Evolutionary conservation across 768 basidiomycete genomes (phyloP).

Genomic region (Lentinula raphanica): DNA sequence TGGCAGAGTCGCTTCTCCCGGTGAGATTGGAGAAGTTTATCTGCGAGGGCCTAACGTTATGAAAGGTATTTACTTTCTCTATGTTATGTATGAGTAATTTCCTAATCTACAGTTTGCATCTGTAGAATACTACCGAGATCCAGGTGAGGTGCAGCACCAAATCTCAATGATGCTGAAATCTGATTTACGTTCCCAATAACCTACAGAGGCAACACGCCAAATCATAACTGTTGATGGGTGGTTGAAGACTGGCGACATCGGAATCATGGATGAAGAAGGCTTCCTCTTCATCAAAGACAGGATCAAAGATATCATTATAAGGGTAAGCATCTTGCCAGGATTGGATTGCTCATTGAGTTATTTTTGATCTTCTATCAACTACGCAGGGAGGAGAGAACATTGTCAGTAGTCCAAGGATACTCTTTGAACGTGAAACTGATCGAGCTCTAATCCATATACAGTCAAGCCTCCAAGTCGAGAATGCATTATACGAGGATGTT

Average conservation of each 20-base stretch:
- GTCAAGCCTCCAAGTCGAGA: constrained; percentile 37
- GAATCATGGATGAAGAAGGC: constrained; percentile 48
- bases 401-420: constrained; percentile 29
- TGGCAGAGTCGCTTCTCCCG: constrained; percentile 27
- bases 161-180: not conserved
- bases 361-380: not conserved
- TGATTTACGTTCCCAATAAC: constrained; percentile 15
- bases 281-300: constrained; percentile 25
- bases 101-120: not conserved
- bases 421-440: not conserved
- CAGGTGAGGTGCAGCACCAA: constrained; percentile 26
- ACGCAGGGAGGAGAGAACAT: constrained; percentile 54
- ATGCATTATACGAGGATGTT: constrained; percentile 40
- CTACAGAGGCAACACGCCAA: constrained; percentile 33
- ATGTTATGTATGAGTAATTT: not conserved
- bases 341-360: no score
- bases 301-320: constrained; percentile 25
- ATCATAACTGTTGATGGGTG: constrained; percentile 47
- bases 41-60: constrained; percentile 57
- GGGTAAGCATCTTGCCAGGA: constrained; percentile 12
- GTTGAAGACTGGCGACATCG: constrained; percentile 52
- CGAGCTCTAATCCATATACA: not conserved
- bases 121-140: constrained; percentile 51
- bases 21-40: constrained; percentile 46
- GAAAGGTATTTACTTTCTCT: constrained; percentile 24